Evolutionary conservation across 768 basidiomycete species (phyloP), one percentile per base, ranked within the genome.

Genomic region (Xerocomus brunneocitrinus): DNA sequence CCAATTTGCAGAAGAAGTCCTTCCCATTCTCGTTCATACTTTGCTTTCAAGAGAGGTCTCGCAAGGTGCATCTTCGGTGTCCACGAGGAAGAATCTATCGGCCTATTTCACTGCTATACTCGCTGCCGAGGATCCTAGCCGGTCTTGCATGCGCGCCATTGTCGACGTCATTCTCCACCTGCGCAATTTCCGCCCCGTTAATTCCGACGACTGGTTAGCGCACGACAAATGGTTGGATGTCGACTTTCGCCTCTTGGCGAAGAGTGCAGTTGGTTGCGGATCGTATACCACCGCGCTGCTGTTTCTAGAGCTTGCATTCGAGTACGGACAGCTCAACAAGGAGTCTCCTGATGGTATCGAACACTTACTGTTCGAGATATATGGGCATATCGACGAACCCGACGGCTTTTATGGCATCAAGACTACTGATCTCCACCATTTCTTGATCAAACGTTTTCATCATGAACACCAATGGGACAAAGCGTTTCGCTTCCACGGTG

Each of bases 351-450:
- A 58, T 9, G 67, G 71, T 14, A 72, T 77, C 1, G 89, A 92
- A 58, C 74, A 87, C 53, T 76, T 95, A 25, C 73, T 98, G 22
- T 98, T 93, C 72, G 87, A 88, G 47, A 92, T 98, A 47, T 99
- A 98, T 64, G 84, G 85, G 50, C 88, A 93, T 61, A 93, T 99
- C 55, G 95, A 97, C 63, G 97, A 99, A 67, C 95, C 95, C 0
- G 97, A 99, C 62, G 94, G 97, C 2, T 99, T 99, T 67, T 99
- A 99, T 68, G 93, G 93, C 5, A 93, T 98, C 54, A 78, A 85
- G 56, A 84, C 87, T 7, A 70, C 77, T 31, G 84, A 98, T 63
- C 79, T 90, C n/a, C 79, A 83, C 25, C 78, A 81, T 41, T 89
- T 94, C 52, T 78, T 99, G 34, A 76, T 94, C 48, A 87, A 84